Conservation (phyloP, 495 filamentous ascomycete species). For the Apiosordaria backusii region DNA sequence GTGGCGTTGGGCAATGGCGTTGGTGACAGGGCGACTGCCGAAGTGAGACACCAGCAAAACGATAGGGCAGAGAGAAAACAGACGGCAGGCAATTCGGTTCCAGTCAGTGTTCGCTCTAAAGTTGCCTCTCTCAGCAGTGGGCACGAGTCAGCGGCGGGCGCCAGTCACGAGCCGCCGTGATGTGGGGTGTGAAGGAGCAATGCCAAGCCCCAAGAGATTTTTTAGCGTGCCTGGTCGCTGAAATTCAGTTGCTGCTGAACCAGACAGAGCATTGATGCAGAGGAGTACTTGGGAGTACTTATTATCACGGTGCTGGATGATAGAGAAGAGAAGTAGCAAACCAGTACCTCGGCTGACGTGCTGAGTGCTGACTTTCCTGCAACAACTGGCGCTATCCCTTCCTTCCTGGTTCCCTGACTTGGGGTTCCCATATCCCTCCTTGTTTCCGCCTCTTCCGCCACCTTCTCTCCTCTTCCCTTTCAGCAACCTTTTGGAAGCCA, state of each 20-base stretch:
- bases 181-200: conserved; percentile 10
- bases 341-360: not conserved
- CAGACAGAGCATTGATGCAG: not conserved
- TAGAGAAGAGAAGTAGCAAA: not conserved
- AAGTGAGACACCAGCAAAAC: not conserved
- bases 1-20: not conserved
- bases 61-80: not conserved
- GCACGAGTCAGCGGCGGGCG: conserved; percentile 18
- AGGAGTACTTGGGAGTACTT: not conserved
- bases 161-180: conserved; percentile 8
- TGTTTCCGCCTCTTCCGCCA: conserved; percentile 31
- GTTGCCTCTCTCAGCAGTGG: not conserved
- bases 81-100: not conserved
- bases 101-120: not conserved
- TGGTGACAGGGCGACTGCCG: not conserved
- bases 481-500: conserved; percentile 7
- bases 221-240: conserved; percentile 19
- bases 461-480: conserved; percentile 24
- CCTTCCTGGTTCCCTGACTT: conserved; percentile 18
- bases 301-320: not conserved
- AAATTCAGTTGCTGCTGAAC: not conserved
- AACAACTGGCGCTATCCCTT: conserved; percentile 25
- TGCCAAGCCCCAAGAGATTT: conserved; percentile 25
- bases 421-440: conserved; percentile 18
- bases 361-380: not conserved